These are phyloP conservation scores for Cutaneotrichosporon spelunceum DNA, from an alignment of 1,284 basidiomycete species.

Conservation along the genomic window DNA sequence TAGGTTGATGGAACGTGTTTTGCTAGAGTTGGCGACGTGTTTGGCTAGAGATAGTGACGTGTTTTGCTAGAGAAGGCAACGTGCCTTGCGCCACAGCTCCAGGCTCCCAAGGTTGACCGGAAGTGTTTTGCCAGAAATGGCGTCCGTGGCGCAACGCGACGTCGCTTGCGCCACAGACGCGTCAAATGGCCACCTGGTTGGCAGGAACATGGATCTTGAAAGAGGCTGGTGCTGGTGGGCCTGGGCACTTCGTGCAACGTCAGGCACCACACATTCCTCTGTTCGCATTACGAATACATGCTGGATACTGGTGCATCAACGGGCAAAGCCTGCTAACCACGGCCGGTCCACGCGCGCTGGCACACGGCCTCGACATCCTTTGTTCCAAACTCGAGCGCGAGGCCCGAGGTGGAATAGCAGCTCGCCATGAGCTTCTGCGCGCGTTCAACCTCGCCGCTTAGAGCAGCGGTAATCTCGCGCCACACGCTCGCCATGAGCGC, in stretches of 20 bases:
- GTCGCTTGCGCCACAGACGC: too few relatives aligned
- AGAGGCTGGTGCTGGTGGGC: too few relatives aligned
- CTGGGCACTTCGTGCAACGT: background rate
- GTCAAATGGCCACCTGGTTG: background rate
- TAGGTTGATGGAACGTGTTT: too few relatives aligned
- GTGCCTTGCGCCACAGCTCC: too few relatives aligned
- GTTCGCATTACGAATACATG: background rate
- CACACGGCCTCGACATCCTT: conserved; percentile 74
- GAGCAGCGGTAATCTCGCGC: conserved; percentile 79
- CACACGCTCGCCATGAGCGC: conserved; percentile 77
- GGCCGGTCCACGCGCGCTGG: conserved; percentile 16
- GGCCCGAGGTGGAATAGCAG: conserved; percentile 70
- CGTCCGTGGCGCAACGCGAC: too few relatives aligned
- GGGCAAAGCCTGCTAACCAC: background rate
- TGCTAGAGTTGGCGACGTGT: too few relatives aligned
- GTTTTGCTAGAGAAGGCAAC: too few relatives aligned
- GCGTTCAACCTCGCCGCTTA: conserved; percentile 66
- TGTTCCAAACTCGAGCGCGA: conserved; percentile 69
- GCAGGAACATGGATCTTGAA: background rate
- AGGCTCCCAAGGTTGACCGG: too few relatives aligned
- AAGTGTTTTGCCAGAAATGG: too few relatives aligned
- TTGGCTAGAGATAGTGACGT: too few relatives aligned
- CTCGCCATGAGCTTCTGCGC: conserved; percentile 67
- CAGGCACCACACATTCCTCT: background rate
- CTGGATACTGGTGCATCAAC: background rate